A percentile compares a stretch with the other conserved stretches of the same genome.
Evolutionary conservation across 2,329 filamentous ascomycete genomes (phyloP).

Genomic region (Emericellopsis cladophorae): DNA sequence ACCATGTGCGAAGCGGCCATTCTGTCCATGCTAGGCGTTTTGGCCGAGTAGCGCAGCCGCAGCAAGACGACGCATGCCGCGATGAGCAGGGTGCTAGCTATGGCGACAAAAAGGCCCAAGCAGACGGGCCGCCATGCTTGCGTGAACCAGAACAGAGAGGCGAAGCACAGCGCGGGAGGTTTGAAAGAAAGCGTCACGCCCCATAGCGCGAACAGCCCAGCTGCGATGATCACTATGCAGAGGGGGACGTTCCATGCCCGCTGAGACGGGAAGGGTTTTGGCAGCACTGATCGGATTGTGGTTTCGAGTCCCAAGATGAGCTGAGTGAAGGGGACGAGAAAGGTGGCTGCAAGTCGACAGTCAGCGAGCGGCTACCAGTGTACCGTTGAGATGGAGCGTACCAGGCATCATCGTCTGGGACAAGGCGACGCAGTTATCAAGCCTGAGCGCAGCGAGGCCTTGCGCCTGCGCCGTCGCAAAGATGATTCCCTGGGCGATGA

Average conservation of each 20-base stretch:
- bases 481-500: constrained; percentile 42
- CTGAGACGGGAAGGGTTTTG: constrained; percentile 42
- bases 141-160: constrained; percentile 56
- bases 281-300: constrained; percentile 39
- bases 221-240: constrained; percentile 37
- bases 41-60: constrained; percentile 33
- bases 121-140: constrained; percentile 45
- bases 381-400: constrained; percentile 16
- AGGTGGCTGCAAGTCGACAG: constrained; percentile 35
- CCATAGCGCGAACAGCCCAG: constrained; percentile 42
- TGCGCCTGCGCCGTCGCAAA: constrained; percentile 45
- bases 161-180: constrained; percentile 50
- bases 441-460: constrained; percentile 37
- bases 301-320: constrained; percentile 53
- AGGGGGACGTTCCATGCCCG: constrained; percentile 47
- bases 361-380: not conserved
- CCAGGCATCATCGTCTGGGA: constrained; percentile 49
- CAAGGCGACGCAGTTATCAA: constrained; percentile 36
- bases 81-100: constrained; percentile 35
- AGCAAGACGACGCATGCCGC: constrained; percentile 42
- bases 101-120: constrained; percentile 37
- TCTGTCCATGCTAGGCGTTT: constrained; percentile 33
- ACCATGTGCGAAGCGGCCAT: constrained; percentile 57
- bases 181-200: constrained; percentile 42
- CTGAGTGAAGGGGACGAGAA: constrained; percentile 54